Percentiles rank a stretch among this genome's conserved stretches.
Conservation (phyloP, 2,329 filamentous ascomycete genomes). For the Pseudonectria buxi region DNA sequence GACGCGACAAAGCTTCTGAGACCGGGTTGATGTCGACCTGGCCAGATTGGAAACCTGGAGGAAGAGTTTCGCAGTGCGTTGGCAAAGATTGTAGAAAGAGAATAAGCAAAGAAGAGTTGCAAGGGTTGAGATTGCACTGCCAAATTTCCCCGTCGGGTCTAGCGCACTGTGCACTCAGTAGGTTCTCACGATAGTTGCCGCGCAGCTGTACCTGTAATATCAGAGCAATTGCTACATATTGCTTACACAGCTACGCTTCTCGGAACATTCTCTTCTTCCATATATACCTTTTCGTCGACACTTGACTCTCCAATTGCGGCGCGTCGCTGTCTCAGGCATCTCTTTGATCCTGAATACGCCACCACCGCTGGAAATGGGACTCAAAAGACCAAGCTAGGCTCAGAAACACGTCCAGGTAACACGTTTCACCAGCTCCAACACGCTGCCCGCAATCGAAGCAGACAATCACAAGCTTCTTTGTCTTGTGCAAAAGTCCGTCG, state of each 20-base stretch:
- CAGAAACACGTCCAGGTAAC: conserved; percentile 6
- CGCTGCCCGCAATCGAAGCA: not conserved
- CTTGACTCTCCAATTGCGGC: too few species aligned
- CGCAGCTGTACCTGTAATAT: not conserved
- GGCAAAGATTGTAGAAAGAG: not conserved
- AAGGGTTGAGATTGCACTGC: not conserved
- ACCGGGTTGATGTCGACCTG: not conserved
- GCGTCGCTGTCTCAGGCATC: not conserved
- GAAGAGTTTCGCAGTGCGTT: not conserved
- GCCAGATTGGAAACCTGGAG: not conserved
- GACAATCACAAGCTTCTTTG: too few species aligned
- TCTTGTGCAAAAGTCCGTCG: too few species aligned
- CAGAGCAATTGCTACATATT: not conserved
- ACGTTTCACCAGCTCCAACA: conserved; percentile 8
- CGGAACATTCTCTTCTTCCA: not conserved
- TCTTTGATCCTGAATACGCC: conserved; percentile 5
- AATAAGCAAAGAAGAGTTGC: not conserved
- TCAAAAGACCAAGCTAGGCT: conserved; percentile 5
- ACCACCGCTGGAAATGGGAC: conserved; percentile 13
- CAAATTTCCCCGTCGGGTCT: conserved; percentile 13
- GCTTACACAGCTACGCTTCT: not conserved
- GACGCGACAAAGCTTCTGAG: not conserved
- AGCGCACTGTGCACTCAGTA: conserved; percentile 8
- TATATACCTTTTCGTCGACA: too few species aligned
- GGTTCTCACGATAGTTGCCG: conserved; percentile 9